Conservation (phyloP, 305 asterid genomes). For the Plantago coronopus region DNA sequence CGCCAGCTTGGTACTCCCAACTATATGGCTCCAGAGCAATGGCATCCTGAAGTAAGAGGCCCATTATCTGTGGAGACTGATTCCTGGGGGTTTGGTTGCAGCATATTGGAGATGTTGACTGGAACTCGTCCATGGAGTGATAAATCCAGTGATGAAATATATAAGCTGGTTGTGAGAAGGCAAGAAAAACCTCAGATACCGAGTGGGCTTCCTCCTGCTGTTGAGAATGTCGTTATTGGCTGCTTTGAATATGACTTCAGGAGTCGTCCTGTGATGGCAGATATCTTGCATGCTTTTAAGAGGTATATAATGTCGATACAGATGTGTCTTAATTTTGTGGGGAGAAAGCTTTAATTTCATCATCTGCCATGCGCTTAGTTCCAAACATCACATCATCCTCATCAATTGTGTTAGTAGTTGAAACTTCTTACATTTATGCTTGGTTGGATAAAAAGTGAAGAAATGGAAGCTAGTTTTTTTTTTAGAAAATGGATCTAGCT, state of each 20-base stretch:
- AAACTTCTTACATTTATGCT: background rate
- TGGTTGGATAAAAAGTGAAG: background rate
- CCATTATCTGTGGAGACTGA: constrained; percentile 83
- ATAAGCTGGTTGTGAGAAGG: constrained; percentile 50
- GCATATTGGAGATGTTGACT: constrained; percentile 85
- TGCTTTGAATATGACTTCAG: constrained; percentile 88
- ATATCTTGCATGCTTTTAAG: constrained; percentile 68
- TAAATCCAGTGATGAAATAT: constrained; percentile 64
- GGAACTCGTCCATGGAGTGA: constrained; percentile 88
- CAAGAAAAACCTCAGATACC: constrained; percentile 78
- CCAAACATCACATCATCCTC: background rate
- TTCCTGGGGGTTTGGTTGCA: constrained; percentile 96
- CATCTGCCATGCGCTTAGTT: background rate
- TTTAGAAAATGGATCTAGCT: background rate
- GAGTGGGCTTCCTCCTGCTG: constrained; percentile 79
- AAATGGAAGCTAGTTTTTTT: background rate
- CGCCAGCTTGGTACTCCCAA: constrained; percentile 76
- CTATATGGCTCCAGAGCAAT: constrained; percentile 97
- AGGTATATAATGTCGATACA: constrained; percentile 40
- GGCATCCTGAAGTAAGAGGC: constrained; percentile 90
- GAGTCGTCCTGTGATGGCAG: constrained; percentile 83
- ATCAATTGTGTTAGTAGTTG: background rate
- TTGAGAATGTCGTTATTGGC: constrained; percentile 69
- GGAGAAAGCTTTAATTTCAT: background rate
- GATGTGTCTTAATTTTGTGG: background rate